Percentiles rank a stretch among this genome's conserved stretches.
These are phyloP conservation scores for Alternaria dauci DNA, from an alignment of 2,329 filamentous ascomycete genomes.

Conservation along the genomic window DNA sequence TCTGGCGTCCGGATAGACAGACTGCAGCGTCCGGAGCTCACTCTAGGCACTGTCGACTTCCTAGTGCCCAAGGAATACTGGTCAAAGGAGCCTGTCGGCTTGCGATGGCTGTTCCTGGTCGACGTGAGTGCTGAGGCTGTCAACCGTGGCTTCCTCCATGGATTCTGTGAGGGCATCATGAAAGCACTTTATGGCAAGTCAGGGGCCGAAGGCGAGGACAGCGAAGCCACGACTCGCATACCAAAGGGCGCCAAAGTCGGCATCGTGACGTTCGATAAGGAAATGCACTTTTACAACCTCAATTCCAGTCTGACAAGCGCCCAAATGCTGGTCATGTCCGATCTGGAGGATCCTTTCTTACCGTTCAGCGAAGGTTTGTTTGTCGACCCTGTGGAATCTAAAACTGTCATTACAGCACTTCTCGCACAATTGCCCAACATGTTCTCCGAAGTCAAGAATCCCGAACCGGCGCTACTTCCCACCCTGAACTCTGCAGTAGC, in stretches of 20 bases:
- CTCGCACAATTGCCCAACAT: conserved; percentile 82
- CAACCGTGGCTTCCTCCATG: conserved; percentile 88
- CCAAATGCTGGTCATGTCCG: conserved; percentile 98
- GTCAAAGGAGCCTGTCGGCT: conserved; percentile 88
- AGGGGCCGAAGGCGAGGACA: conserved; percentile 56
- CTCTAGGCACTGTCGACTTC: conserved; percentile 92
- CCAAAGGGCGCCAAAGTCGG: conserved; percentile 86
- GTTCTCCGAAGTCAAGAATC: conserved; percentile 87
- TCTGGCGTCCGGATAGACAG: conserved; percentile 88
- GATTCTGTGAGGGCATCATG: conserved; percentile 88
- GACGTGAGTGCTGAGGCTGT: conserved; percentile 92
- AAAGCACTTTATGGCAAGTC: conserved; percentile 80
- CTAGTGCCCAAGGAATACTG: conserved; percentile 98
- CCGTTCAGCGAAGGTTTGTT: conserved; percentile 91
- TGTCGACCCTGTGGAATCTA: conserved; percentile 91
- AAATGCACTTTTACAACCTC: conserved; percentile 98
- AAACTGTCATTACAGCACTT: conserved; percentile 86
- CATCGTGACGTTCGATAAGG: conserved; percentile 94
- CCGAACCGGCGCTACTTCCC: conserved; percentile 86
- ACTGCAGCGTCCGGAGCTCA: conserved; percentile 86
- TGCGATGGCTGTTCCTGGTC: conserved; percentile 89
- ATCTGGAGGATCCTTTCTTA: conserved; percentile 95
- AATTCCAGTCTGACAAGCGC: conserved; percentile 81
- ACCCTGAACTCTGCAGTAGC: conserved; percentile 82
- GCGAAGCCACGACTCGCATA: conserved; percentile 64